A percentile compares a stretch with the other conserved stretches of the same genome.
Evolutionary conservation across 495 filamentous ascomycete species (phyloP).

Genomic region (Aspergillus sparsus): DNA sequence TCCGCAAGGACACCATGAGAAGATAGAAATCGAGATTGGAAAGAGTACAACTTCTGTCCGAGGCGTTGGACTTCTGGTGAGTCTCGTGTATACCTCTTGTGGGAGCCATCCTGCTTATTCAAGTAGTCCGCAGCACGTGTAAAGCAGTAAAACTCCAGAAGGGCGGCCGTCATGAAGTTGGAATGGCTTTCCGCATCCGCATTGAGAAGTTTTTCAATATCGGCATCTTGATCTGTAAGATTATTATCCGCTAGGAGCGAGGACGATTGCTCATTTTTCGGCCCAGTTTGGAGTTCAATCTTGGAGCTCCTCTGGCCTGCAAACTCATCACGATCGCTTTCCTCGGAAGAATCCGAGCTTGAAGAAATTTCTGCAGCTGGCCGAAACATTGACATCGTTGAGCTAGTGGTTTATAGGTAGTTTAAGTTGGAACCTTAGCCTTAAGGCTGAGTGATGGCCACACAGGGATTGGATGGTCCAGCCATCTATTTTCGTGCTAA

Average conservation of each 20-base stretch:
- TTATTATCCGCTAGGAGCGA: conserved; percentile 5
- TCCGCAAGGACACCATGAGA: conserved; percentile 43
- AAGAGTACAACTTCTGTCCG: conserved; percentile 45
- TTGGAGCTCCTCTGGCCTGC: not conserved
- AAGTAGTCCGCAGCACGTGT: conserved; percentile 48
- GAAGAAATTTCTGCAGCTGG: conserved; percentile 45
- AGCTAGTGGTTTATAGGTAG: not conserved
- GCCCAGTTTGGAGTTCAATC: not conserved
- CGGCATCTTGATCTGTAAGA: conserved; percentile 22
- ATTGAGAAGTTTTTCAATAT: conserved; percentile 31
- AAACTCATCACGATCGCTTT: conserved; percentile 22
- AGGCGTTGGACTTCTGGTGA: conserved; percentile 46
- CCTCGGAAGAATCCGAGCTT: conserved; percentile 34
- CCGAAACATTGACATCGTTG: conserved; percentile 50
- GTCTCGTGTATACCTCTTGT: conserved; percentile 39
- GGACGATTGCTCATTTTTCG: conserved; percentile 13
- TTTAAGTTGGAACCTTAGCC: not conserved
- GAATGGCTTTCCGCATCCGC: conserved; percentile 39
- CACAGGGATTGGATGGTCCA: conserved; percentile 6
- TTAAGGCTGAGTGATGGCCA: conserved; percentile 13
- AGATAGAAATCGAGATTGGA: conserved; percentile 44
- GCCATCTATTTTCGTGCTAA: conserved; percentile 18
- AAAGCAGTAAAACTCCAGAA: conserved; percentile 50
- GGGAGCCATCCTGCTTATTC: conserved; percentile 40
- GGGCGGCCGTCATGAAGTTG: conserved; percentile 46